A percentile compares a stretch with the other conserved stretches of the same genome.
Conservation (phyloP, 2,329 filamentous ascomycete genomes). For the Ophiostoma sp. region DNA sequence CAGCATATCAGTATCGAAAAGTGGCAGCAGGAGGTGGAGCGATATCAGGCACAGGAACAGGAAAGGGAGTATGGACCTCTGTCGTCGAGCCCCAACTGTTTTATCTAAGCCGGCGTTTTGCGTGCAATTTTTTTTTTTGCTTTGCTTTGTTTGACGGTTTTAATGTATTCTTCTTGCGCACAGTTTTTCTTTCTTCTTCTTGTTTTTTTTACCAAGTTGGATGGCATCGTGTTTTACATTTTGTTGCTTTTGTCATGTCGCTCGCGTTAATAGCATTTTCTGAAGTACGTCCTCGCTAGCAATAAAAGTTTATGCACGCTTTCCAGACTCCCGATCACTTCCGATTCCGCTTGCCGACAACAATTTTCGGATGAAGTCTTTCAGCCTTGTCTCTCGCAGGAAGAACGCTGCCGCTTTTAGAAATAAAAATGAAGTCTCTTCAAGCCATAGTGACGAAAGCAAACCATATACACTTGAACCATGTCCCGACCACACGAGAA, state of each 20-base stretch:
- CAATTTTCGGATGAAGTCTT: not conserved
- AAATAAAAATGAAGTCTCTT: not conserved
- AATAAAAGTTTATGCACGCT: slow-evolving; percentile 1
- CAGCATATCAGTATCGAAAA: not conserved
- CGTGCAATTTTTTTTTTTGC: not conserved
- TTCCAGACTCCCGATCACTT: not conserved
- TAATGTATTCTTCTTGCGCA: not conserved
- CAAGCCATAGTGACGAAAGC: not conserved
- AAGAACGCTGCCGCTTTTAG: not conserved
- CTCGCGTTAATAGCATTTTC: not conserved
- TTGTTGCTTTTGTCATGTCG: not conserved
- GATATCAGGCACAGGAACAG: not conserved
- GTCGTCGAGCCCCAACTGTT: slow-evolving; percentile 25
- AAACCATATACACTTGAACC: not conserved
- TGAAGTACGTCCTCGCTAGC: not conserved
- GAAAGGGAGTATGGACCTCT: not conserved
- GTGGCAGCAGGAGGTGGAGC: not conserved
- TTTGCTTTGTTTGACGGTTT: not conserved
- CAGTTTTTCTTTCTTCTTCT: not conserved
- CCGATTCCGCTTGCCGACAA: slow-evolving; percentile 8
- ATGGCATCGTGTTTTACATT: not conserved
- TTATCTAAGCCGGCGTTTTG: slow-evolving; percentile 26
- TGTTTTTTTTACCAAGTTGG: not conserved
- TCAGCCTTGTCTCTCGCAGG: not conserved
- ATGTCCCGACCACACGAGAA: not conserved